These are phyloP conservation scores for Aeschynomene evenia DNA, from an alignment of 306 rosid species.

Conservation along the genomic window DNA sequence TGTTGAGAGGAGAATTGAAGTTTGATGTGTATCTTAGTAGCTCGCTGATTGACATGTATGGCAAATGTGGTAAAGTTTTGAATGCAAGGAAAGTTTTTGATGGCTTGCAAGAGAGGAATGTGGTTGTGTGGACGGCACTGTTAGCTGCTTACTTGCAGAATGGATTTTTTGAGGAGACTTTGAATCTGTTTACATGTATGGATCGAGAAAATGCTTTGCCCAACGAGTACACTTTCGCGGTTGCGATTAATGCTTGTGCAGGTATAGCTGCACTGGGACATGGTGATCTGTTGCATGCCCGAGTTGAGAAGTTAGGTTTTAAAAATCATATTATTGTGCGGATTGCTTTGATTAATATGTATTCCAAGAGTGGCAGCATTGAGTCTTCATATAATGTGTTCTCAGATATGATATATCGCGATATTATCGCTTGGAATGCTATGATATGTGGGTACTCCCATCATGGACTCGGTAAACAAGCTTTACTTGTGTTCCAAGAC, in stretches of 20 bases:
- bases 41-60: slow-evolving; percentile 64
- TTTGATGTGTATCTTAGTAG: slow-evolving; percentile 51
- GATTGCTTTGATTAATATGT: slow-evolving; percentile 68
- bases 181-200: slow-evolving; percentile 49
- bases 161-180: slow-evolving; percentile 57
- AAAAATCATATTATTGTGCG: slow-evolving; percentile 46
- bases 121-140: slow-evolving; percentile 67
- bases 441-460: slow-evolving; percentile 69
- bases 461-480: slow-evolving; percentile 69
- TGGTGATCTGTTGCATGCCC: slow-evolving; percentile 56
- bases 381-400: slow-evolving; percentile 55
- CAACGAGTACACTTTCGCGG: slow-evolving; percentile 59
- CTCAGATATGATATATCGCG: slow-evolving; percentile 38
- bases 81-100: slow-evolving; percentile 48
- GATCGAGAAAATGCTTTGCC: slow-evolving; percentile 40
- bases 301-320: slow-evolving; percentile 55
- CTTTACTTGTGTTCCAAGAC: slow-evolving; percentile 50
- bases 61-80: slow-evolving; percentile 53
- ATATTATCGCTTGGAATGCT: slow-evolving; percentile 57
- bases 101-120: slow-evolving; percentile 39
- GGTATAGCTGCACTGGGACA: slow-evolving; percentile 48
- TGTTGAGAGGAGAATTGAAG: slow-evolving; percentile 41
- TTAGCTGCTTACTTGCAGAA: slow-evolving; percentile 60
- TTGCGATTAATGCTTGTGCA: slow-evolving; percentile 63
- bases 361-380: slow-evolving; percentile 65